These are phyloP conservation scores for Excoecaria agallocha DNA, from an alignment of 345 rosid species.

Conservation along the genomic window DNA sequence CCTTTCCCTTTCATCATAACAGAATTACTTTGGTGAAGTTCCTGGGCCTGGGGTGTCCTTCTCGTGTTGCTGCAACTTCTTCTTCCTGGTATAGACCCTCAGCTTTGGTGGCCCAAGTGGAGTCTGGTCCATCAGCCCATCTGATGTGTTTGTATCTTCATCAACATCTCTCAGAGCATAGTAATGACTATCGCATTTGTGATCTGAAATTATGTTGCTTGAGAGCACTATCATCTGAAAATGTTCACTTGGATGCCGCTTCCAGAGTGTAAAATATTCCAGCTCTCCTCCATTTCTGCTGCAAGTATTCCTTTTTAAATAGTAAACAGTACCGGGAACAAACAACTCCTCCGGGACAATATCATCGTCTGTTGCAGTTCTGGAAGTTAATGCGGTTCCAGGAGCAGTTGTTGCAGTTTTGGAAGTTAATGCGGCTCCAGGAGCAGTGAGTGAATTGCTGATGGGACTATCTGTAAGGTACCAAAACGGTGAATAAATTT, in stretches of 20 bases:
- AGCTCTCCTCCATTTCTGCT: conserved; percentile 23
- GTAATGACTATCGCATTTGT: conserved; percentile 87
- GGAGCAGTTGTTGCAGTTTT: conserved; percentile 19
- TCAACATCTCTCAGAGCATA: conserved; percentile 81
- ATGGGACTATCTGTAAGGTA: conserved; percentile 30
- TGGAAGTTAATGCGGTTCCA: conserved; percentile 16
- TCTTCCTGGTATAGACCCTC: neutral
- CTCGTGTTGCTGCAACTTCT: too few relatives aligned
- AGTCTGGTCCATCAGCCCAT: too few relatives aligned
- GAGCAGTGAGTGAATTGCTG: conserved; percentile 16
- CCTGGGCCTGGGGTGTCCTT: too few relatives aligned
- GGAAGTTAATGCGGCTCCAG: conserved; percentile 18
- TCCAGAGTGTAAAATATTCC: conserved; percentile 74
- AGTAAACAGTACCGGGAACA: conserved; percentile 77
- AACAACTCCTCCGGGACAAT: conserved; percentile 55
- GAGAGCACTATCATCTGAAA: conserved; percentile 83
- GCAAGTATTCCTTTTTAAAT: conserved; percentile 54
- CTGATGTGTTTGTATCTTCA: too few relatives aligned
- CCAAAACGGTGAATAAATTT: neutral
- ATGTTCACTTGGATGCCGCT: conserved; percentile 79
- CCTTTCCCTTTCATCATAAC: too few relatives aligned
- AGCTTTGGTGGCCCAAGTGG: too few relatives aligned
- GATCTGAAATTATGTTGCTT: conserved; percentile 76
- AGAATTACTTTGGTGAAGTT: too few relatives aligned
- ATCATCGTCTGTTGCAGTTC: conserved; percentile 20